Base-by-base conservation (phyloP, 2,329 filamentous ascomycete genomes). In the Aspergillus proliferans region DNA sequence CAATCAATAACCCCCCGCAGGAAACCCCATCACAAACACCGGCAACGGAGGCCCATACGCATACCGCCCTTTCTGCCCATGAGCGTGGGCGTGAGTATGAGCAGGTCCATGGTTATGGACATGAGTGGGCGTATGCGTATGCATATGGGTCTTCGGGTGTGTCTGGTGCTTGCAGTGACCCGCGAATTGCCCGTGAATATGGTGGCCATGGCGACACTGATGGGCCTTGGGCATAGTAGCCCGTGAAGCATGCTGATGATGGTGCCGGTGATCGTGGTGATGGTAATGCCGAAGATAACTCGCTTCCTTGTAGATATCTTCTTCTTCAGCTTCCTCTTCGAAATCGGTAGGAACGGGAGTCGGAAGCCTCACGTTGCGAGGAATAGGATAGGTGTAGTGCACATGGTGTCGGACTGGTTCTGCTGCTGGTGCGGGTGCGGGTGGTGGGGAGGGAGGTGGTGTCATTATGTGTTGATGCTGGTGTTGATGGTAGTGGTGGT, bases 11-110 rank as follows among this genome's bases (percentile, higher is more conserved):
- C 3, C 4, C n/a, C 36, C 36, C n/a, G 36, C n/a, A 12, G 41
- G 41, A 28, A 30, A 43, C 9, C 7, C 19, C 22, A 30, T 43
- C 41, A 43, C 12, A 30, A 43, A 43, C 12, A 50, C 40, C 22
- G 53, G 51, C 47, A 52, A 43, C n/a, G 53, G 48, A 42, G 51
- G 51, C 5, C 53, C 53, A 48, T 53, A 55, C 24, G 49, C 47
- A 46, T 39, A 47, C 22, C 36, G 15, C 12, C 10, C 2, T 19
- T 38, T 14, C 18, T 19, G 22, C 33, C 24, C 39, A 39, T 44
- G 45, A 15, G 26, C 21, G 18, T 46, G 45, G 18, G 10, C 12
- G 12, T 46, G 45, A 38, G 18, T 6, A 46, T 15, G 45, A 10
- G 34, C 47, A 28, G 42, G 42, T 9, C 21, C 26, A 39, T 33